Evolutionary conservation across 257 asterid genomes (phyloP).

Genomic region (Forsythia viridissima): DNA sequence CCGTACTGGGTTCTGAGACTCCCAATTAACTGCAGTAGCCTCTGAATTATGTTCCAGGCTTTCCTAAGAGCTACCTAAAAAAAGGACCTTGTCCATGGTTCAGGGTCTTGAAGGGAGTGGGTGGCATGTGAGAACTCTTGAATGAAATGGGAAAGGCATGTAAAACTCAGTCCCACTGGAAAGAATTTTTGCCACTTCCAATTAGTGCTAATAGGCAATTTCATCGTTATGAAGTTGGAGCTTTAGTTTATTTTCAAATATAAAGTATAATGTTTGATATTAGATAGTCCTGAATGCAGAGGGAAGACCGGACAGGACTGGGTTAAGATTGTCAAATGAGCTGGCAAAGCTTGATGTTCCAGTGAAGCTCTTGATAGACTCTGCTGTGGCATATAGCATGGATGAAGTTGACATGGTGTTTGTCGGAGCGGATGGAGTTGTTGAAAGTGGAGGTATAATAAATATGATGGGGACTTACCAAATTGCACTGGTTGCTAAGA

Average conservation of each 20-base stretch:
- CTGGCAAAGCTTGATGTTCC: conserved; percentile 88
- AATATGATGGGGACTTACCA: conserved; percentile 99
- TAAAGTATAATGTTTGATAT: not conserved
- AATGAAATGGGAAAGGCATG: not conserved
- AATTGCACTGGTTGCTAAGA: conserved; percentile 88
- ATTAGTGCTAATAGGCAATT: not conserved
- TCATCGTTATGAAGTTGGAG: not conserved
- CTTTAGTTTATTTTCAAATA: conserved; percentile 16
- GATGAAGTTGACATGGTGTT: conserved; percentile 95
- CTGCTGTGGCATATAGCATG: conserved; percentile 96
- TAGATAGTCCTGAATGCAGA: conserved; percentile 54
- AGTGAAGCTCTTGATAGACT: conserved; percentile 88
- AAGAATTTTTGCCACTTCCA: not conserved
- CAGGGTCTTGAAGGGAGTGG: not conserved
- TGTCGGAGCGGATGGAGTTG: conserved; percentile 96
- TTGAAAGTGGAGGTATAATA: conserved; percentile 91
- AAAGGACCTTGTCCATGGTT: not conserved
- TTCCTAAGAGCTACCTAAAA: not conserved
- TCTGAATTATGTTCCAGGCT: not conserved
- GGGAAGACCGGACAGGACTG: conserved; percentile 93
- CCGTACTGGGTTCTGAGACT: not conserved
- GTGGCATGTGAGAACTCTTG: not conserved
- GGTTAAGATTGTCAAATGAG: conserved; percentile 76
- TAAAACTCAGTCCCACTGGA: not conserved
- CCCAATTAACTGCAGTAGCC: not conserved